A percentile compares a stretch with the other conserved stretches of the same genome.
Conservation (phyloP, 345 rosid species). For the Populus alba region DNA sequence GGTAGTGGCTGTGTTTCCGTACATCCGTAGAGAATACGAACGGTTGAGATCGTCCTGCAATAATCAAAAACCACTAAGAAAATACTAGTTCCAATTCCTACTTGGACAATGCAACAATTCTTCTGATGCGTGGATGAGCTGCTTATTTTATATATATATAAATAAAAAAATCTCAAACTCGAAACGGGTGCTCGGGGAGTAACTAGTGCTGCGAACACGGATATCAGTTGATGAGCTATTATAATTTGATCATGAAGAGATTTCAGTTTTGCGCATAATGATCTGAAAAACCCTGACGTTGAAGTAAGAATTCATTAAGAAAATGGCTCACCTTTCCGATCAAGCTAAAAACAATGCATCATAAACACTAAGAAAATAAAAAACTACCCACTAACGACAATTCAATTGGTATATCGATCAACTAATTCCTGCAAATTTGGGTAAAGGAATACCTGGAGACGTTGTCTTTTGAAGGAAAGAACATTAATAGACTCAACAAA, state of each 20-base stretch:
- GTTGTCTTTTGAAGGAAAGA: slow-evolving; percentile 1
- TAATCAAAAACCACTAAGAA: neutral
- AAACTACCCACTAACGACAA: neutral
- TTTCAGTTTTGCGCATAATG: no score
- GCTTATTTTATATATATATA: no score
- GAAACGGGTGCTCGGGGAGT: no score
- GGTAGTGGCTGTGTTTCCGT: neutral
- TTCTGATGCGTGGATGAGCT: no score
- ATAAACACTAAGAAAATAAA: no score
- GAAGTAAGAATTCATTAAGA: no score
- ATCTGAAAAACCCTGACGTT: no score
- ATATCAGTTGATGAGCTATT: no score
- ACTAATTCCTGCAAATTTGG: neutral
- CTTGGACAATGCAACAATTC: no score
- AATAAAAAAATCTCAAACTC: no score
- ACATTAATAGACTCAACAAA: slow-evolving; percentile 4
- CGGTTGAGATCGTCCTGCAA: slow-evolving; percentile 21
- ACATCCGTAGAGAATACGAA: neutral
- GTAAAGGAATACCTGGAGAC: neutral
- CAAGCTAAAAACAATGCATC: neutral
- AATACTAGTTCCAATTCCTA: neutral
- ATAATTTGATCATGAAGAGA: no score
- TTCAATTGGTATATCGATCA: neutral
- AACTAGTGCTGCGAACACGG: no score
- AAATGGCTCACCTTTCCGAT: neutral